Evolutionary conservation across 1,284 basidiomycete species (phyloP), one percentile per base, ranked within the genome.

Genomic region (Mycena sp.): DNA sequence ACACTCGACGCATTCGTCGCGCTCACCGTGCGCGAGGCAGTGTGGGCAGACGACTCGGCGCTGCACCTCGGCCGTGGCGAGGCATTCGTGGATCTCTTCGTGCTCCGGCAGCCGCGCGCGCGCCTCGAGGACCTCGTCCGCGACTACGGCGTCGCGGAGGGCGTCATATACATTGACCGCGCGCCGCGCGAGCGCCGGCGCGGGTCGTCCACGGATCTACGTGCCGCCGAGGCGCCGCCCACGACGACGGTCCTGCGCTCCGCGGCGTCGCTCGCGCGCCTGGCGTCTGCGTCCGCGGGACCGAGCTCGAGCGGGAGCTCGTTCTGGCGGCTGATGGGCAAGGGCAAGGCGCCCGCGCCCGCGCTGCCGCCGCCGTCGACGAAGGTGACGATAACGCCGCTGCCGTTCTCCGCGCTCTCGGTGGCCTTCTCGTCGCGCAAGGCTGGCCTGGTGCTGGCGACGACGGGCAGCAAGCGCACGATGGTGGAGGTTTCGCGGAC

Each of bases 1-100:
- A 82, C 90, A n/a, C 83, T 93, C 28, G 92, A 93, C 78, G 81
- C 83, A 64, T 93, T 91, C 80, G 88, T 93, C 59, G 85, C 86
- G 7, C 84, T 93, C 69, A 91, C 91, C 75, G 89, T 91, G 58
- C 87, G 84, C 32, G 89, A 93, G 70, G 91, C 93, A 73, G 83
- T 91, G 40, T 87, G 87, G 80, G 76, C 81, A 50, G 91, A 93
- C 73, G 89, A 90, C 51, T 83, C 84, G 1, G 86, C 87, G 72
- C 81, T 92, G 19, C 90, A 93, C 67, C 83, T 91, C 45, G 88
- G 89, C 69, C 81, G 88, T 23, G 87, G 88, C 50, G 65, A 67
- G 49, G 49, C 65, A 71, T 81, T 83, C 12, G 91, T 89, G 78
- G 91, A 93, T 69, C 77, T 93, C 17, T 93, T 93, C 73, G 88